Evolutionary conservation across 1,284 basidiomycete species (phyloP).

Genomic region (Cutaneotrichosporon arboriforme): DNA sequence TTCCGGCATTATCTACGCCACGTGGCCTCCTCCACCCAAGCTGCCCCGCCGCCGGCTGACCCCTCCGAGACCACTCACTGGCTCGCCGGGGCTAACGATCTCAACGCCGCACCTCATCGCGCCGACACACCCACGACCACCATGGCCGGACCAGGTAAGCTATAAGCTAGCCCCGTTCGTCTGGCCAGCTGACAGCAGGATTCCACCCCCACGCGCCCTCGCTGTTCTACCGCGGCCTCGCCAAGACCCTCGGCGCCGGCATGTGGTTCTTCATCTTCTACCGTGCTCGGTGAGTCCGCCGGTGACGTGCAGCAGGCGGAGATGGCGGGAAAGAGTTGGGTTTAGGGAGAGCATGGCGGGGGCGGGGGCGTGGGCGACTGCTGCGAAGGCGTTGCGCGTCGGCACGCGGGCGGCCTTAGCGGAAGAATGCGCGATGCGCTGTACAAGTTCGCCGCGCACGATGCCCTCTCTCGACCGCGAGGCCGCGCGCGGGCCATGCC

Average conservation of each 20-base stretch:
- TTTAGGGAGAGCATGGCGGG: background rate
- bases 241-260: conserved; percentile 76
- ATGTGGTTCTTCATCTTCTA: conserved; percentile 99
- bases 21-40: background rate
- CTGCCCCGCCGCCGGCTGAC: background rate
- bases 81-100: background rate
- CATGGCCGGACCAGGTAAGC: conserved; percentile 35
- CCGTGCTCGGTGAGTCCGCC: conserved; percentile 66
- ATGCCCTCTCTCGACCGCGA: no score
- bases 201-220: conserved; percentile 80
- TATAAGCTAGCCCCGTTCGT: background rate
- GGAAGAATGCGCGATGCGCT: no score
- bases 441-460: no score
- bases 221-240: conserved; percentile 66
- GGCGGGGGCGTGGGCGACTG: background rate
- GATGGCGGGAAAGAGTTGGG: background rate
- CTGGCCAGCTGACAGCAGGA: conserved; percentile 51
- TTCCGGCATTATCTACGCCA: conserved; percentile 1
- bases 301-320: background rate
- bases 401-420: no score
- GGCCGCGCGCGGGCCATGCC: no score
- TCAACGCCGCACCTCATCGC: background rate
- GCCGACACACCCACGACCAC: conserved; percentile 4
- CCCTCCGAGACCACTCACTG: background rate
- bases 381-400: background rate